These are phyloP conservation scores for Rhodofomes roseus DNA, from an alignment of 1,284 basidiomycete species.

Conservation along the genomic window DNA sequence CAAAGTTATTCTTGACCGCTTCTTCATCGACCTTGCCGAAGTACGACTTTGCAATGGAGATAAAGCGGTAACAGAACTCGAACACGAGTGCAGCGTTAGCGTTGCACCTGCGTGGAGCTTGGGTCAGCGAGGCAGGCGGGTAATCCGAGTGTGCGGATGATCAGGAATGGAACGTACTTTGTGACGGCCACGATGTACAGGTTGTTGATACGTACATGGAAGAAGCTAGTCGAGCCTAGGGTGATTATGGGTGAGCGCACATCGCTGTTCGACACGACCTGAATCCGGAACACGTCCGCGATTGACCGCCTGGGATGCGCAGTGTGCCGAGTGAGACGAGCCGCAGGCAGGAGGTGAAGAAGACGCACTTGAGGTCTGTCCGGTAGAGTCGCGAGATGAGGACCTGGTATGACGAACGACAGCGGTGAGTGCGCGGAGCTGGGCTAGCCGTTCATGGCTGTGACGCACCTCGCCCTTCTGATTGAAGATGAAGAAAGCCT, in stretches of 20 bases:
- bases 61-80: constrained; percentile 96
- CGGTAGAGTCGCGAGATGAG: constrained; percentile 92
- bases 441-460: background rate
- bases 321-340: background rate
- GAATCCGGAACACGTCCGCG: constrained; percentile 95
- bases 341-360: background rate
- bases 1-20: constrained; percentile 98
- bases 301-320: constrained; percentile 79
- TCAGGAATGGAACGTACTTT: constrained; percentile 59
- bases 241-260: constrained; percentile 97
- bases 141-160: background rate
- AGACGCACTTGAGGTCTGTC: constrained; percentile 86
- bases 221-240: constrained; percentile 95
- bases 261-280: constrained; percentile 96
- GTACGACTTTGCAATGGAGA: constrained; percentile 90
- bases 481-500: constrained; percentile 99
- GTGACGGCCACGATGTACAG: constrained; percentile 94
- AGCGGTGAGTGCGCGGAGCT: background rate
- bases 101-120: constrained; percentile 65
- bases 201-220: constrained; percentile 94
- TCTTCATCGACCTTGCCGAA: constrained; percentile 99
- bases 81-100: constrained; percentile 97
- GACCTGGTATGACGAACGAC: constrained; percentile 49
- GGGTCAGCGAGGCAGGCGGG: background rate
- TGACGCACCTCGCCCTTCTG: constrained; percentile 90